Evolutionary conservation across 257 asterid species (phyloP), one percentile per base, ranked within the genome.

Genomic region (Scutellaria minor): DNA sequence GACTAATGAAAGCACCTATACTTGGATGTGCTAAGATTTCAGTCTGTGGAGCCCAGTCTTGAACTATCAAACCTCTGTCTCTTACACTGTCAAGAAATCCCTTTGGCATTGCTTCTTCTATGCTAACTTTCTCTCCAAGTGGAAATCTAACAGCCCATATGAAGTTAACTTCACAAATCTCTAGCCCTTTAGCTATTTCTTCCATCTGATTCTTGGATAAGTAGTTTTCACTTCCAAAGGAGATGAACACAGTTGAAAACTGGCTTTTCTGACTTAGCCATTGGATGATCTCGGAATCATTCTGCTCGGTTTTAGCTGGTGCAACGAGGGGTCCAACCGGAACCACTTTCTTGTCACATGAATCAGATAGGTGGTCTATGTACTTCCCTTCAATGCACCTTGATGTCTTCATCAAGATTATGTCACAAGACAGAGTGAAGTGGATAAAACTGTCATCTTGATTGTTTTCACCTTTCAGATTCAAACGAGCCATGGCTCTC

Each of bases 201-300:
- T 15, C 58, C 2, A 85, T 78, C 9, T 82, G 84, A 27, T 75
- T 63, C n/a, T 45, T 59, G n/a, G 81, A 56, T 69, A 85, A 59
- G 68, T 74, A 85, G 75, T 76, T 72, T 47, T 85, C 89, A 52
- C 85, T 82, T 9, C 89, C 89, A 71, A 80, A 80, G 0, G 89
- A 80, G 70, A 82, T 80, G 68, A 58, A 80, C 13, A 85, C 74
- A 3, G 79, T 75, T 6, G 89, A 85, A 42, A 60, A 31, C 10
- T 7, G 57, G 6, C 9, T 55, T 58, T 78, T 82, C 42, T 37
- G 63, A 59, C 54, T 64, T 45, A 85, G 11, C 87, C 87, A 82
- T 37, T 80, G 10, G 62, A 83, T 46, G 77, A 80, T 78, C 51
- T 14, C 52, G 9, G 71, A 24, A 12, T 66, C 52, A 35, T 47